phyloP scores from a whole-genome alignment of 768 basidiomycete species.

The Tylopilus vinaceipallidus region DNA sequence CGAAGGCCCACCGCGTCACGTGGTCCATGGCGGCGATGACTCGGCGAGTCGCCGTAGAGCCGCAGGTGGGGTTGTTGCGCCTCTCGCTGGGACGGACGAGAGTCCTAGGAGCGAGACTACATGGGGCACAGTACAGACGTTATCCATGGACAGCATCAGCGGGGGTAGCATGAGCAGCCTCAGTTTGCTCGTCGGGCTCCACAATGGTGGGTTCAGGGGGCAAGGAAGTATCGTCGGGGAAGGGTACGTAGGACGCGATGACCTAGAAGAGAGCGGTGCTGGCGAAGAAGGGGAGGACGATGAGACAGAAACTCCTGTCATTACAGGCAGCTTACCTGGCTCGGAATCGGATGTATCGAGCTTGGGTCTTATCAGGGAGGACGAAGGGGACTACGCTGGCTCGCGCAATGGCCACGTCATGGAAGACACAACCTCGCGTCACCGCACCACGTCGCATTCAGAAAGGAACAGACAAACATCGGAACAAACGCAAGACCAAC shows the following conservation, averaged over 20 bases:
- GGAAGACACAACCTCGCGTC: conserved; percentile 13
- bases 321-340: conserved; percentile 21
- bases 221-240: conserved; percentile 21
- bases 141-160: conserved; percentile 17
- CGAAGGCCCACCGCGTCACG: conserved; percentile 9
- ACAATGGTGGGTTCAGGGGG: conserved; percentile 29
- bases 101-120: conserved; percentile 36
- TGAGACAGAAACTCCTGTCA: conserved; percentile 21
- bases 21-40: conserved; percentile 10
- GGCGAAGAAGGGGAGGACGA: conserved; percentile 19
- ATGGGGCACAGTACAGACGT: conserved; percentile 35
- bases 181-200: conserved; percentile 29
- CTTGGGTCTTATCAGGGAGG: conserved; percentile 33
- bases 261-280: conserved; percentile 6
- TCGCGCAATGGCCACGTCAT: conserved; percentile 7
- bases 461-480: conserved; percentile 13
- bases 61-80: conserved; percentile 9
- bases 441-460: conserved; percentile 18
- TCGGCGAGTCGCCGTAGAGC: conserved; percentile 4
- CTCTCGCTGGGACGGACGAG: conserved; percentile 19
- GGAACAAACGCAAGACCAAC: conserved; percentile 16
- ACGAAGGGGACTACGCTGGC: conserved; percentile 23
- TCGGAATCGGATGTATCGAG: conserved; percentile 19
- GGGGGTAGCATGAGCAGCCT: conserved; percentile 29
- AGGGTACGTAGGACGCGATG: conserved; percentile 19